phyloP scores from a whole-genome alignment of 2,329 filamentous ascomycete genomes.

The Cladosporium austrohemisphaericum region DNA sequence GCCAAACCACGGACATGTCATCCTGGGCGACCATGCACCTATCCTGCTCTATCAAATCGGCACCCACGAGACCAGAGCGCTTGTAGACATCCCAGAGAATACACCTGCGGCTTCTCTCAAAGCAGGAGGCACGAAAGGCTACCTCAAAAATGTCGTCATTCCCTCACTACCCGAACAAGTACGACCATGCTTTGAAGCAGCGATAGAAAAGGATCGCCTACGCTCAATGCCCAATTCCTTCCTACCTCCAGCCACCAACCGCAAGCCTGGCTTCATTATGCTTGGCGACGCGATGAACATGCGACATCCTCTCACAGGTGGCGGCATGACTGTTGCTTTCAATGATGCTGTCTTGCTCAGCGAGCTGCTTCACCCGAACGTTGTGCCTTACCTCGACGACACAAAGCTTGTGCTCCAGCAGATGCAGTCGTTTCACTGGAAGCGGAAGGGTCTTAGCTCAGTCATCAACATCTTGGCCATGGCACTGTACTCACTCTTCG shows the following conservation, averaged over 20 bases:
- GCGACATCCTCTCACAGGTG: slow-evolving; percentile 96
- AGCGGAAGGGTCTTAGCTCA: slow-evolving; percentile 72
- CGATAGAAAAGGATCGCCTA: slow-evolving; percentile 72
- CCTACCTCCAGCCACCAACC: slow-evolving; percentile 74
- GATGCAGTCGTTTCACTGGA: slow-evolving; percentile 79
- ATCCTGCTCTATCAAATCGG: slow-evolving; percentile 96
- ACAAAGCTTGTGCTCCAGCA: slow-evolving; percentile 61
- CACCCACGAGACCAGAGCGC: slow-evolving; percentile 82
- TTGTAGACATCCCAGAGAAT: slow-evolving; percentile 81
- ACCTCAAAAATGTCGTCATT: slow-evolving; percentile 75
- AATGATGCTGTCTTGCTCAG: slow-evolving; percentile 82
- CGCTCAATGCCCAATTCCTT: slow-evolving; percentile 96
- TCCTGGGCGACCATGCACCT: slow-evolving; percentile 73
- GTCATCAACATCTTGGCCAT: slow-evolving; percentile 98
- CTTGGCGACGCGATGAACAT: slow-evolving; percentile 97
- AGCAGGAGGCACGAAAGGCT: slow-evolving; percentile 77
- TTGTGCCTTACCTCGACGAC: slow-evolving; percentile 67
- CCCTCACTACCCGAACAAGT: slow-evolving; percentile 70
- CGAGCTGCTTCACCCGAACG: slow-evolving; percentile 65
- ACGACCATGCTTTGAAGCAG: slow-evolving; percentile 68
- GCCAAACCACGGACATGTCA: slow-evolving; percentile 76
- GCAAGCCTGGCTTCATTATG: slow-evolving; percentile 68
- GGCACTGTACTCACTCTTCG: slow-evolving; percentile 87
- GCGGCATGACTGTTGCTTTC: slow-evolving; percentile 96
- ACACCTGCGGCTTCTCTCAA: slow-evolving; percentile 68